phyloP scores from a whole-genome alignment of 495 filamentous ascomycete genomes.

The Hypomontagnella monticulosa region DNA sequence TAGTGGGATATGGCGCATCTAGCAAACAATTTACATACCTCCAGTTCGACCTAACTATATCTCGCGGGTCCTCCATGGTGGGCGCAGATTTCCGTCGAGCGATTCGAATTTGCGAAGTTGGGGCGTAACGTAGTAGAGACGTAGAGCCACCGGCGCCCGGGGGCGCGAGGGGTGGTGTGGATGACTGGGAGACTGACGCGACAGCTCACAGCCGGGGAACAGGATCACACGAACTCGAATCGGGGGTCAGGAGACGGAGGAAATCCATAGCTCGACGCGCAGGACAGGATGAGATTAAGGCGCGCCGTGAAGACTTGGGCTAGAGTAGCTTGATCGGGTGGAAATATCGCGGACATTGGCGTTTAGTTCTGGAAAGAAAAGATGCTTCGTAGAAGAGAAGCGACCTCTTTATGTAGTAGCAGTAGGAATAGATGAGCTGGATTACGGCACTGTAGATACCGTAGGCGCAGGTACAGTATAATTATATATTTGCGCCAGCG shows the following conservation, averaged over 20 bases:
- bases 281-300: conserved; percentile 24
- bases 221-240: conserved; percentile 48
- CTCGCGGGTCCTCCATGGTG: conserved; percentile 42
- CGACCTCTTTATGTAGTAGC: conserved; percentile 10
- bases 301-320: conserved; percentile 37
- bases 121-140: conserved; percentile 14
- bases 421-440: background rate
- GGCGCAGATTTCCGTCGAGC: conserved; percentile 1
- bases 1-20: conserved; percentile 13
- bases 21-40: conserved; percentile 35
- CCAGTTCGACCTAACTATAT: conserved; percentile 41
- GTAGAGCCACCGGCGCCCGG: conserved; percentile 27
- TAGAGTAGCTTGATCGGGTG: conserved; percentile 35
- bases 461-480: conserved; percentile 15
- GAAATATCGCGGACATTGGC: conserved; percentile 48
- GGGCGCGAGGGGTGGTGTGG: conserved; percentile 32
- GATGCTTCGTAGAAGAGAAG: conserved; percentile 25
- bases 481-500: conserved; percentile 12
- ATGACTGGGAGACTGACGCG: conserved; percentile 37
- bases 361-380: conserved; percentile 33
- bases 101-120: conserved; percentile 11
- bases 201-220: conserved; percentile 44
- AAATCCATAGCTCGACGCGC: conserved; percentile 46
- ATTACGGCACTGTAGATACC: background rate
- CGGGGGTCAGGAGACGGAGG: conserved; percentile 36